Base-by-base conservation (phyloP, 495 filamentous ascomycete genomes). In the Trichoderma reesei region DNA sequence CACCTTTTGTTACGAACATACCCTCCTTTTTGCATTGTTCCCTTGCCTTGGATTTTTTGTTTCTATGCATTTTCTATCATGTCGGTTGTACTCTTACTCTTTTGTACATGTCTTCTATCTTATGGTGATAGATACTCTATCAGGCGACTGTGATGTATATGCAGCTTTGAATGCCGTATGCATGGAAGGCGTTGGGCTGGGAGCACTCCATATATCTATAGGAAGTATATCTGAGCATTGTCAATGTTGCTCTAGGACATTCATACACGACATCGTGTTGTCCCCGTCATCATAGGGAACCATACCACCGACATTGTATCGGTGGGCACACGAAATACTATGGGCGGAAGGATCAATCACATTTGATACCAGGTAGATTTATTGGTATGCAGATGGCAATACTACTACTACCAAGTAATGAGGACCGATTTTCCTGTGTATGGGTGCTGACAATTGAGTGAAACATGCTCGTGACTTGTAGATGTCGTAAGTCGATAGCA, bases 141-240 rank as follows among this genome's bases (percentile, higher is more conserved):
- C 6, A 56, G 20, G 48, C 10, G 48, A 31, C 20, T 20, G 20
- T 56, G 20, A 56, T 56, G 48, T 56, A 56, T 33, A 56, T 56
- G 48, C 48, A 56, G 20, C 59, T 61, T 61, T 61, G 38, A 33
- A 61, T 61, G 59, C 59, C 36, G 34, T 61, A 20, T 38, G 34
- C 59, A 61, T 38, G 26, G 48, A 33, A 56, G 48, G 48, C 48
- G 48, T 56, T 56, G 48, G 48, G 48, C 13, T 56, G 48, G 48
- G 4, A 56, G 48, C 48, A 56, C 33, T 31, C 8, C 46, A 56
- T 11, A 34, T 56, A 14, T 46, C 7, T 46, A 46, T 56, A 8
- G 7, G n/a, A 4, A 48, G 44, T 48, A 48, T 56, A 34, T 34
- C n/a, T 34, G n/a, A 34, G 48, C 48, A 56, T 9, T 56, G n/a